A percentile compares a stretch with the other conserved stretches of the same genome.
These are phyloP conservation scores for Plicaturopsis crispa DNA, from an alignment of 768 basidiomycete genomes.

Conservation along the genomic window DNA sequence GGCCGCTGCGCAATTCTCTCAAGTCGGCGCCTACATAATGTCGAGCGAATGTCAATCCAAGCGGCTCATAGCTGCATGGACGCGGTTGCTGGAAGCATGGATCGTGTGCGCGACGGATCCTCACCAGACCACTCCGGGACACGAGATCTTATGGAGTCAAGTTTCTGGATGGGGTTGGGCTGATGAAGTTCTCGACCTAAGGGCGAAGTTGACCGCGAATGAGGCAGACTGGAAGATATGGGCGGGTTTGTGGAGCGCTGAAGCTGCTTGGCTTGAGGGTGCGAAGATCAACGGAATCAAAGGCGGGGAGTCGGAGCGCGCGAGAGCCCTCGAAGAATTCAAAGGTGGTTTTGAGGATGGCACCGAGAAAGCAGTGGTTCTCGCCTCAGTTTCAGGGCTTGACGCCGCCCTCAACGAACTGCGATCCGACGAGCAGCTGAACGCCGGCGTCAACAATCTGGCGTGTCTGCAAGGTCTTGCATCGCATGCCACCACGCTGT, in stretches of 20 bases:
- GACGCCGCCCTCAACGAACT: constrained; percentile 16
- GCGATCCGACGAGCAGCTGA: neutral
- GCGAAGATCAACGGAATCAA: constrained; percentile 60
- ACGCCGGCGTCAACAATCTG: constrained; percentile 9
- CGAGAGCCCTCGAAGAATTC: constrained; percentile 24
- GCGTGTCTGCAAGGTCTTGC: constrained; percentile 22
- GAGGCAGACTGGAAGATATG: constrained; percentile 21
- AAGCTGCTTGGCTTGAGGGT: constrained; percentile 72
- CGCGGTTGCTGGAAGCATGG: constrained; percentile 62
- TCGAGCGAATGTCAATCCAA: constrained; percentile 28
- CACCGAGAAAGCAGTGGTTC: constrained; percentile 29
- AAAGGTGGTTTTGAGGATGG: constrained; percentile 33
- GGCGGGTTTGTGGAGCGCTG: constrained; percentile 27
- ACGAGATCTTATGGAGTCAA: constrained; percentile 89
- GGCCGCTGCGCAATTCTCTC: constrained; percentile 46
- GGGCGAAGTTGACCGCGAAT: constrained; percentile 21
- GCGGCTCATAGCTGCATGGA: constrained; percentile 42
- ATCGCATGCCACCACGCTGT: constrained; percentile 27
- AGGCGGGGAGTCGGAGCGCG: constrained; percentile 60
- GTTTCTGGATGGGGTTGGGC: constrained; percentile 74
- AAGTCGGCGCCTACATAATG: constrained; percentile 39
- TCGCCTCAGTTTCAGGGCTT: constrained; percentile 25
- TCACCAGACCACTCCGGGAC: constrained; percentile 77
- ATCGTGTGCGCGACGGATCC: constrained; percentile 83
- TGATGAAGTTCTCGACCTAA: constrained; percentile 40